Base-by-base conservation (phyloP, 108 stramenopile species). In the Discostella pseudostelligera region DNA sequence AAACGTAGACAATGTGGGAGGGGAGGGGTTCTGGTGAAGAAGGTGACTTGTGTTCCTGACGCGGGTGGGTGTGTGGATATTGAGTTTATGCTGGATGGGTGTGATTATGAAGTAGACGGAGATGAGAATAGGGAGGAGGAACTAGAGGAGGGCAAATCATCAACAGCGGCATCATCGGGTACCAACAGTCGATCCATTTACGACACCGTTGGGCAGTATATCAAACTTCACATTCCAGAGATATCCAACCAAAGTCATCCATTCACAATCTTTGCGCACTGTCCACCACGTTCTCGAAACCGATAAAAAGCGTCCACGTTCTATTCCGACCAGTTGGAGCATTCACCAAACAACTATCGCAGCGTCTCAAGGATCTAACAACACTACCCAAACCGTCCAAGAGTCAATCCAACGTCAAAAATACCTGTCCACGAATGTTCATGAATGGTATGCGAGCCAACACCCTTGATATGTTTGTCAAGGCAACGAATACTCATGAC, bases 31-130 rank as follows among this genome's bases (percentile, higher is more conserved):
- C 24, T 5, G 1, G 49, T 11, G 49, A 24, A 10, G 49, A 24
- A 12, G 49, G 5, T 50, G 6, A 21, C 49, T 20, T 39, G 40
- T 21, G 48, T 84, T 2, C 57, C 74, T 11, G 80, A 84, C 58
- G 48, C 64, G 46, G 72, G 76, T 11, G 80, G 72, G 17, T 81
- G 80, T 57, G 63, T 78, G n/a, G 80, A 74, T 24, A 36, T 78
- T n/a, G 39, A 78, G 21, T 17, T 69, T 50, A 5, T 20, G 1
- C 29, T 10, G 29, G 40, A 43, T 43, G 25, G 25, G 17, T 6
- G n/a, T 43, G 42, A 43, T 43, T 3, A 11, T 28, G 22, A 53
- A 3, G 32, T 32, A 32, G 32, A 4, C 4, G 5, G 3, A 5
- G 5, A 32, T 5, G 32, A 32, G 32, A 5, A 32, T 32, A 5